phyloP scores from a whole-genome alignment of 305 asterid species.

The Fraxinus latifolia region DNA sequence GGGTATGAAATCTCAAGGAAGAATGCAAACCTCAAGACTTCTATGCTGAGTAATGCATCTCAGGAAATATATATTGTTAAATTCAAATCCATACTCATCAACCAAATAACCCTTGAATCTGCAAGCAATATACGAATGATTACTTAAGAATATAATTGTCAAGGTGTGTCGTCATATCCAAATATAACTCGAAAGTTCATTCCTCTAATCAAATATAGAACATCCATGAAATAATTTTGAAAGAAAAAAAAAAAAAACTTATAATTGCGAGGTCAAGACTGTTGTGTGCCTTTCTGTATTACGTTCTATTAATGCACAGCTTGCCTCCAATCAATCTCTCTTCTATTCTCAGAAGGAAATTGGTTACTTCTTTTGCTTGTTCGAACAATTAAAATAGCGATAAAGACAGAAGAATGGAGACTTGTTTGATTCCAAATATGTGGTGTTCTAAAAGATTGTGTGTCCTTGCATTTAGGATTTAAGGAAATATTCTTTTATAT shows the following conservation, averaged over 20 bases:
- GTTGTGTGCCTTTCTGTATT: neutral
- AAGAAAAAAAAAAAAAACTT: neutral
- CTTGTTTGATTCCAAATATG: too few species aligned
- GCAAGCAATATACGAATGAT: slow-evolving; percentile 27
- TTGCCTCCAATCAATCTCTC: neutral
- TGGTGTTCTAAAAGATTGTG: too few species aligned
- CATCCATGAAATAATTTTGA: neutral
- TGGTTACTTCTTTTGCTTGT: neutral
- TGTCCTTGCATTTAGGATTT: too few species aligned
- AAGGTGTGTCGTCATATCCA: neutral
- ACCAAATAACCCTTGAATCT: slow-evolving; percentile 94
- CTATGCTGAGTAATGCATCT: slow-evolving; percentile 82
- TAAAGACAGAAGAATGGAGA: neutral
- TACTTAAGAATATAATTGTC: slow-evolving; percentile 19
- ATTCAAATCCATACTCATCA: slow-evolving; percentile 96
- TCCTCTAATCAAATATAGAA: slow-evolving; percentile 12
- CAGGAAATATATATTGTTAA: slow-evolving; percentile 75
- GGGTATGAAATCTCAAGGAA: slow-evolving; percentile 3
- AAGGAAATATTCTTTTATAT: too few species aligned
- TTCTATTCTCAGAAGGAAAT: neutral
- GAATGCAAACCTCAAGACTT: slow-evolving; percentile 64
- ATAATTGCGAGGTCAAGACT: neutral
- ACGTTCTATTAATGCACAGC: slow-evolving; percentile 5
- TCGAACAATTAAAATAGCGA: neutral
- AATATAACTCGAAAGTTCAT: neutral